Percentiles rank a stretch among this genome's conserved stretches.
These are phyloP conservation scores for Macrophomina tecta DNA, from an alignment of 2,329 filamentous ascomycete genomes.

Conservation along the genomic window DNA sequence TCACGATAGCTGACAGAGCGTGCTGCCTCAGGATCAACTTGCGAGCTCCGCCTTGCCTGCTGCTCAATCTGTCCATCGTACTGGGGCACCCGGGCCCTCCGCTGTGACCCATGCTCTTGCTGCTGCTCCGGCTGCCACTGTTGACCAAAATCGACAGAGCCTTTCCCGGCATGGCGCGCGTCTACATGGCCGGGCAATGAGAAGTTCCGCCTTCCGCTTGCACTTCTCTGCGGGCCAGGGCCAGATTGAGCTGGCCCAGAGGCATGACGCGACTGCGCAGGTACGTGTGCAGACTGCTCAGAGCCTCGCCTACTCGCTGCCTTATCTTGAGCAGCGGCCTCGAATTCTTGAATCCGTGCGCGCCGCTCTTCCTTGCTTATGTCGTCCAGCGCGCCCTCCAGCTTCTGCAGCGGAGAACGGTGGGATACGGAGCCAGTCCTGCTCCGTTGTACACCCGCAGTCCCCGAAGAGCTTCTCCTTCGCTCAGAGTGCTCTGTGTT, in stretches of 20 bases:
- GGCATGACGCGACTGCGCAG: conserved; percentile 6
- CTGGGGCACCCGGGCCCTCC: conserved; percentile 11
- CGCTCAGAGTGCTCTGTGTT: conserved; percentile 26
- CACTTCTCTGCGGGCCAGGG: conserved; percentile 4
- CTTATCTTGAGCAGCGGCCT: conserved; percentile 72
- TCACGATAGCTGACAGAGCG: conserved; percentile 39
- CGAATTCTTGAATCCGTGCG: conserved; percentile 81
- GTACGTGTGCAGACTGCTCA: background rate
- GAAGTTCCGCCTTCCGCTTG: conserved; percentile 12
- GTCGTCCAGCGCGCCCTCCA: conserved; percentile 87
- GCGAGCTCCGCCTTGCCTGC: background rate
- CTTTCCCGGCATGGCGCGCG: conserved; percentile 19
- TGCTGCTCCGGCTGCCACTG: conserved; percentile 7
- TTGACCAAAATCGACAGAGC: conserved; percentile 9
- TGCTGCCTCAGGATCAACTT: conserved; percentile 5
- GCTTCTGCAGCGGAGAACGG: conserved; percentile 88
- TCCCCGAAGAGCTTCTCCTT: conserved; percentile 33
- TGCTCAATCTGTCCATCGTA: conserved; percentile 28
- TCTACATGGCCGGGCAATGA: conserved; percentile 23
- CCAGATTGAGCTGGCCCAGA: conserved; percentile 12
- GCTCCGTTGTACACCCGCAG: conserved; percentile 27
- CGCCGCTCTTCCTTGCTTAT: conserved; percentile 97
- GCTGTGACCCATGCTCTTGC: conserved; percentile 11
- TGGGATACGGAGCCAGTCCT: conserved; percentile 71
- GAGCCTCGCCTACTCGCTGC: conserved; percentile 39